Base-by-base conservation (phyloP, 2,329 filamentous ascomycete species). In the Gyromitra esculenta region DNA sequence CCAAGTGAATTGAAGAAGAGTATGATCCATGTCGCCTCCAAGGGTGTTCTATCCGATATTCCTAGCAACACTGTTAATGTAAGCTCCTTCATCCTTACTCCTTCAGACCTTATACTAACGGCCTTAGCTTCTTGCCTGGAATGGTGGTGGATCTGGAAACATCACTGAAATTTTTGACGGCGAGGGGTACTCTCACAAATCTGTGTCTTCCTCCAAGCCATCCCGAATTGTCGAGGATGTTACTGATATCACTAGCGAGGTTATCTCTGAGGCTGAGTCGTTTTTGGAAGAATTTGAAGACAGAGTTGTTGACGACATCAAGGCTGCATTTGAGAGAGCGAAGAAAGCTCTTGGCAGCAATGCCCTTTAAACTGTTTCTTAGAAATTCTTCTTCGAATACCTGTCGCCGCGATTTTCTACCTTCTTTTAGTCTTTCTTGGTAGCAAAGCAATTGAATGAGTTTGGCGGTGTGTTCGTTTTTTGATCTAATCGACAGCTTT, bases 121-220 rank as follows among this genome's bases (percentile, higher is more conserved):
- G 37, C 74, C 75, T 5, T 80, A 87, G 86, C 88, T 97, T 83
- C 93, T 99, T 79, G 95, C 95, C 85, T 99, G 94, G 95, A 99
- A 99, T 89, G 96, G 96, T 84, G 96, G 94, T 86, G 96, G 96
- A 83, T 92, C 89, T 83, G 90, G 88, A 86, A 97, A 99, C 91
- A 97, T 92, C 89, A 88, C 89, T 77, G 87, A 92, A 81, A 97
- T 97, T 82, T 85, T 97, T 79, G 86, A 89, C 81, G 87, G 89
- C 81, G 92, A 93, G 82, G 87, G 89, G 82, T 95, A 94, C 87
- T 87, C 88, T 81, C 87, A 84, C 79, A 85, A 88, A 82, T 81
- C 83, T 56, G 82, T 84, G 80, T 81, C 84, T 66, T 81, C 84
- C 71, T 18, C 54, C 48, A 75, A 76, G 37, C 66, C 71, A 25